phyloP scores from a whole-genome alignment of 2,329 filamentous ascomycete species.

The Talaromyces rugulosus region DNA sequence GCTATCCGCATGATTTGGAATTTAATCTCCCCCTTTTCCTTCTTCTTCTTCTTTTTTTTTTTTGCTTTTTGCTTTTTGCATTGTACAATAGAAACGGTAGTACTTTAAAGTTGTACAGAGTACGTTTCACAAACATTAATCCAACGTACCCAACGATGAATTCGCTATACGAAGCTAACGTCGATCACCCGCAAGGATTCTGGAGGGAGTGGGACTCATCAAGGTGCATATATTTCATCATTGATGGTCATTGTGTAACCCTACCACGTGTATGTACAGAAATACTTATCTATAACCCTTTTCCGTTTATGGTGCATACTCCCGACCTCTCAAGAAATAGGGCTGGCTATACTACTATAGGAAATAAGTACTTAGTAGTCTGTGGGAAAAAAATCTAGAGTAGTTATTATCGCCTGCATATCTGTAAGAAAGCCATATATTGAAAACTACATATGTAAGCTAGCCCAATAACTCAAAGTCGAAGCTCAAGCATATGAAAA shows the following conservation, averaged over 20 bases:
- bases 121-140: background rate
- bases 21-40: background rate
- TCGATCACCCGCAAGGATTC: background rate
- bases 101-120: background rate
- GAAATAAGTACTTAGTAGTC: background rate
- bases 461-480: too few species aligned
- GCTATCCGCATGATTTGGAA: background rate
- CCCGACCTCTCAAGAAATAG: background rate
- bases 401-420: background rate
- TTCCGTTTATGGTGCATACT: background rate
- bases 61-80: background rate
- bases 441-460: background rate
- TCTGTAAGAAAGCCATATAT: background rate
- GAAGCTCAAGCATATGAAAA: background rate
- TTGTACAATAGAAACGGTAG: background rate
- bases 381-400: background rate
- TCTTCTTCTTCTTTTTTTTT: too few species aligned
- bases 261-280: background rate
- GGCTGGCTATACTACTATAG: background rate
- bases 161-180: background rate
- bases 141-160: background rate
- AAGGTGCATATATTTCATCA: background rate
- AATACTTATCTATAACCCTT: background rate
- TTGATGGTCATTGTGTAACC: background rate
- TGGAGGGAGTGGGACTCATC: background rate